Base-by-base conservation (phyloP, 208 protist species). In the Lotmaria passim region DNA sequence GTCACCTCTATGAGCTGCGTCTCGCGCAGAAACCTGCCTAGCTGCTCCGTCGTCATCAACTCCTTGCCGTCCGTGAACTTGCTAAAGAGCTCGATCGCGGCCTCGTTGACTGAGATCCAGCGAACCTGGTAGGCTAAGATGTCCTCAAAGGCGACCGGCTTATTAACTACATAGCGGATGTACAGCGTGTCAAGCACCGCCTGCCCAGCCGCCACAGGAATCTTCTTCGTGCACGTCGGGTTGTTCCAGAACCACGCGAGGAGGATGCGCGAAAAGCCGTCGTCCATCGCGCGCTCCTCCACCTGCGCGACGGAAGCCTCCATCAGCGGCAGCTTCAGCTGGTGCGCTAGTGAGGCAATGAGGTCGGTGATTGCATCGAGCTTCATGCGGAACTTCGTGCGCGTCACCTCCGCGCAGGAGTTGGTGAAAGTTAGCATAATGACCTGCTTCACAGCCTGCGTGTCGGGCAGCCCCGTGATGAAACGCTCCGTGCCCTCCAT, bases 301-400 rank as follows among this genome's bases (percentile, higher is more conserved):
- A 91, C 75, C 36, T 79, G 58, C 47, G 79, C 44, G n/a, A 93
- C 53, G 12, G 73, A 69, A 24, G 65, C 76, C 38, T 84, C 56
- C 33, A 96, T 75, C 23, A 86, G 66, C 31, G 78, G 73, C 46
- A 96, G 69, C 69, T 88, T 88, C 24, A 75, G 24, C 64, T 84
- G 67, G 63, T 52, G 63, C 58, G 47, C 62, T 53, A 71, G 66
- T 51, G 46, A 79, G 30, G 6, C 46, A 47, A 60, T 48, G 38
- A 86, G 61, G 23, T 65, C 61, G 8, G 81, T 79, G 44, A 93
- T 84, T 28, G 70, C 64, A 28, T 86, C 84, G 34, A 87, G 76
- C 70, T 89, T 93, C 56, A 96, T 74, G 30, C 87, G 87, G 59
- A 91, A 93, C 79, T 88, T 93, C 33, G 73, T 96, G 14, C 91